phyloP scores from a whole-genome alignment of 176 grass and related monocot genomes.

The Lolium perenne region DNA sequence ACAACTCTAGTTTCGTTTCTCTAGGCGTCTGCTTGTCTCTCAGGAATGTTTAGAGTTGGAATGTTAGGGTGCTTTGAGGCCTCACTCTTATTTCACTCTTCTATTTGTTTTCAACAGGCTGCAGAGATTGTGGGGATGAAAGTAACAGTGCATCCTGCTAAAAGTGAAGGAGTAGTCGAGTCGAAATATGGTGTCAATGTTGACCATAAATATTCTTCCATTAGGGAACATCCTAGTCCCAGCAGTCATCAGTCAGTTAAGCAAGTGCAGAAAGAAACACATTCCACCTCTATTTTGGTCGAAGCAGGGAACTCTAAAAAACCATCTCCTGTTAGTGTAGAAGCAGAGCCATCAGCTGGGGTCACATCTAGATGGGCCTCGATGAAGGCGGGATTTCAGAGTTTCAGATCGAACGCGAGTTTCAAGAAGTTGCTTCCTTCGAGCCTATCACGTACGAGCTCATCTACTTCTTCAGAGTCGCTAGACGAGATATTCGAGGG shows the following conservation, averaged over 20 bases:
- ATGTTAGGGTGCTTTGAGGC: background rate
- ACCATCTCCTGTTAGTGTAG: slow-evolving; percentile 31
- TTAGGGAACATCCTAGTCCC: slow-evolving; percentile 37
- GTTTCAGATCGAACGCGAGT: slow-evolving; percentile 56
- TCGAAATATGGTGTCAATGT: slow-evolving; percentile 50
- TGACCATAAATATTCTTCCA: slow-evolving; percentile 59
- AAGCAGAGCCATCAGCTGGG: slow-evolving; percentile 22
- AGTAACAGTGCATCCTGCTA: slow-evolving; percentile 25
- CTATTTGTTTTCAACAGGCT: slow-evolving; percentile 46
- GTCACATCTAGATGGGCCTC: slow-evolving; percentile 64
- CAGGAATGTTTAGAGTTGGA: slow-evolving; percentile 15
- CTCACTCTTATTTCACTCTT: background rate
- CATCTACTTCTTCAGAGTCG: slow-evolving; percentile 49
- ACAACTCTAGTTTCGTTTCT: background rate
- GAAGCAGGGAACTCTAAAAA: slow-evolving; percentile 43
- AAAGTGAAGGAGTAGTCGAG: slow-evolving; percentile 38
- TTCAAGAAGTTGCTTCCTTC: slow-evolving; percentile 57
- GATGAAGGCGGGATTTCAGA: slow-evolving; percentile 69
- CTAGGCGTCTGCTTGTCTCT: background rate
- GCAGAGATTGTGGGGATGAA: slow-evolving; percentile 46
- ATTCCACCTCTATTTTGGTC: slow-evolving; percentile 38
- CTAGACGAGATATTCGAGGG: slow-evolving; percentile 89
- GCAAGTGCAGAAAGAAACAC: slow-evolving; percentile 41
- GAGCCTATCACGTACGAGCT: slow-evolving; percentile 34
- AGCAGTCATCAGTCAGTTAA: slow-evolving; percentile 40